Base-by-base conservation (phyloP, 2,329 filamentous ascomycete genomes). In the Claviceps capensis region DNA sequence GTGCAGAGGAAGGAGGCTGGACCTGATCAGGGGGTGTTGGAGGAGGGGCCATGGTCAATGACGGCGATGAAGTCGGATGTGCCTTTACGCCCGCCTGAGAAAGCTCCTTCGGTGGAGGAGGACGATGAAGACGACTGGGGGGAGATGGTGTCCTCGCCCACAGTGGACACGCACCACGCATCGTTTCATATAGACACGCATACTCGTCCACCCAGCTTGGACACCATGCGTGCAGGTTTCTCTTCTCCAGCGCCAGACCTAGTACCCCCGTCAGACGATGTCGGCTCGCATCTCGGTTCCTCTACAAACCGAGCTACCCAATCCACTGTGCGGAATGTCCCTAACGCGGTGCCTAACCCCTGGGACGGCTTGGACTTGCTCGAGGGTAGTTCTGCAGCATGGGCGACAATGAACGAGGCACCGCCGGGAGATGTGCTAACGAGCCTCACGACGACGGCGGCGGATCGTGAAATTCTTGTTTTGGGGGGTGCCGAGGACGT, bases 71-170 rank as follows among this genome's bases (percentile, higher is more conserved):
- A 5, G 14, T 46, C 43, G 43, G 23, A 47, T 16, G 16, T 5
- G 3, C 3, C 34, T 36, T 30, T 16, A 8, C 16, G 36, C 8
- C 36, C 19, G 47, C 2, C 44, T 11, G 44, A 26, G 36, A 13
- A 8, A 26, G 36, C 36, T 23, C 11, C n/a, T 36, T 36, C 41
- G 4, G n/a, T 36, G 8, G 44, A 58, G 47, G 60, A 59, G 5
- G 67, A 72, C 0, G 73, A 77, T 5, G 75, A 78, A 2, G 76
- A 79, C 45, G 77, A 81, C 40, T 81, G 78, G 78, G 78, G 78
- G 2, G 78, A 81, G 54, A 81, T 81, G 78, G 68, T 81, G 37
- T 62, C 65, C 3, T 67, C 65, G 4, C 62, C 67, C 2, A 56
- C 61, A 2, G 51, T n/a, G 34, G 50, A 47, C 40, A 16, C 43